Evolutionary conservation across 371 early-diverging fungal genomes (phyloP), one percentile per base, ranked within the genome.

Genomic region (Capniomyces stellatus): DNA sequence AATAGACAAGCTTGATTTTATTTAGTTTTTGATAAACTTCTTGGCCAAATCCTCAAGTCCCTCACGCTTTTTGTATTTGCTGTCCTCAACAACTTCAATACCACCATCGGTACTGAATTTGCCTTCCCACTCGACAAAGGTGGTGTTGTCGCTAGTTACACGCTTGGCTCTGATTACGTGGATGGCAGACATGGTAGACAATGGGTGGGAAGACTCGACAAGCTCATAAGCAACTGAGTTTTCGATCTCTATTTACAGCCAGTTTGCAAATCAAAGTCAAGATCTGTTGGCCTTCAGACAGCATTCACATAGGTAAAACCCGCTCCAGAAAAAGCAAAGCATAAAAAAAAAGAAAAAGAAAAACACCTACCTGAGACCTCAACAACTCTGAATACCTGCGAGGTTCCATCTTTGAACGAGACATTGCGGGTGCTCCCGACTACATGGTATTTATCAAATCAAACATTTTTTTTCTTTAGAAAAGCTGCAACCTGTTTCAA

Each of bases 51-150:
- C 77, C 23, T 66, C 71, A 3, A 81, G 62, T n/a, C 74, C 78
- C 40, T 81, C 81, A 43, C 61, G 64, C 61, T 77, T 77, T 70
- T 82, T 82, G 70, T 71, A 79, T 54, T 74, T 72, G 46, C 74
- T 62, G 58, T 81, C 81, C 54, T 75, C 69, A 25, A 78, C 65
- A 13, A 72, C 75, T 15, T 62, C 59, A 24, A 52, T 60, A 21
- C 73, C 59, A 30, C 72, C 74, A 40, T 77, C 77, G 52, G 72
- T 64, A 35, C 75, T 71, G 50, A 73, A 82, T 55, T 76, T 72
- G 55, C 72, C 67, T 21, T 67, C 50, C 78, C 81, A 81, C 57
- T 78, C 74, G 39, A 81, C 75, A 62, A 75, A 78, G 29, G 79
- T 71, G 2, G 72, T 61, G 70, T 78, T 70, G 62, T 77, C 72